phyloP scores from a whole-genome alignment of 148 eudicot species.

The Beta vulgaris region DNA sequence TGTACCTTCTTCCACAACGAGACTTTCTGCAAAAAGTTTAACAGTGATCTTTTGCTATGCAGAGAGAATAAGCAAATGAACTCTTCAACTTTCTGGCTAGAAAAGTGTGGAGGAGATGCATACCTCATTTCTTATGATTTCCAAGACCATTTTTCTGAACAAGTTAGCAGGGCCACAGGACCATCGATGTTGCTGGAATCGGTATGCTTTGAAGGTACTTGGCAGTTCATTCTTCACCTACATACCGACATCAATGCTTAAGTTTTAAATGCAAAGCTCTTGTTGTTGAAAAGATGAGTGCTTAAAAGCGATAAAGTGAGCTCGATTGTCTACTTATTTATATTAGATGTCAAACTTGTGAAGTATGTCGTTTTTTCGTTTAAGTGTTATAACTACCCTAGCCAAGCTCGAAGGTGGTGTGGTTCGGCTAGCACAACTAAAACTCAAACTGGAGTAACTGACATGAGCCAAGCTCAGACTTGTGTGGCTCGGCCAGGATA shows the following conservation, averaged over 20 bases:
- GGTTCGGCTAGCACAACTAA: too few species aligned
- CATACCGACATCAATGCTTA: neutral
- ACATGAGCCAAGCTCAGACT: too few species aligned
- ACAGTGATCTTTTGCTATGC: neutral
- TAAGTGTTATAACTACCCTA: neutral
- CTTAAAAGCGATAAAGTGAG: neutral
- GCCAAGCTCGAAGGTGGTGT: neutral
- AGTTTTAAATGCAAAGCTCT: neutral
- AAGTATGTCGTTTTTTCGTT: neutral
- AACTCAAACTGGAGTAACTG: too few species aligned
- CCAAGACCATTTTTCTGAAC: constrained; percentile 66
- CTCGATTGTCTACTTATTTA: too few species aligned
- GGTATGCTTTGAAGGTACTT: constrained; percentile 78
- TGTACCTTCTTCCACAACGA: constrained; percentile 66
- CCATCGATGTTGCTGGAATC: constrained; percentile 90
- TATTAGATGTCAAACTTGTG: too few species aligned
- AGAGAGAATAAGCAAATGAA: neutral
- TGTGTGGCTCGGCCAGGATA: too few species aligned
- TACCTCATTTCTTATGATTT: constrained; percentile 60
- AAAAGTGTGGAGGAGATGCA: neutral
- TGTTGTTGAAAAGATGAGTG: neutral
- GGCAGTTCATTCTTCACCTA: constrained; percentile 88
- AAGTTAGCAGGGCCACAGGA: constrained; percentile 90
- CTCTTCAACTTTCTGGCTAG: neutral
- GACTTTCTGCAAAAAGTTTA: constrained; percentile 56